Base-by-base conservation (phyloP, 2,329 filamentous ascomycete genomes). In the Bipolaris cookei region DNA sequence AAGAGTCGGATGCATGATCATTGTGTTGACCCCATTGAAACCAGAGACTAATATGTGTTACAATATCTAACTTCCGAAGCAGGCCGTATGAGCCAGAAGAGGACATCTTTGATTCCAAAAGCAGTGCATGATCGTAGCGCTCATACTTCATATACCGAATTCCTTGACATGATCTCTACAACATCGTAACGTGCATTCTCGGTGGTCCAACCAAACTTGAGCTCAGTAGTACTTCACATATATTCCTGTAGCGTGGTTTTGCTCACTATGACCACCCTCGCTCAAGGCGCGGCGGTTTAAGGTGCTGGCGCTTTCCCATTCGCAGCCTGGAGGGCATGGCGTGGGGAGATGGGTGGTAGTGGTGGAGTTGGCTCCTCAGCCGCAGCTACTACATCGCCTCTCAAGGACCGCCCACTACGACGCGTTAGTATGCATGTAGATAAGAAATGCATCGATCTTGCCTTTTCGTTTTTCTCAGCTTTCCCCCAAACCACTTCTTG, bases 401-500 rank as follows among this genome's bases (percentile, higher is more conserved):
- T 64, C 8, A 75, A 44, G 51, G 73, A 67, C 43, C 63, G 72
- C 13, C 64, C 67, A 44, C 72, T 75, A 32, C 7, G 5, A 16
- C 7, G 13, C 11, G 50, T 73, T 28, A 73, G 63, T 35, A 53
- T 32, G 4, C 42, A 23, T 20, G 1, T 8, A 23, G 6, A 5
- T 18, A 46, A 5, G 21, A 2, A 7, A 3, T 1, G 28, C n/a
- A 14, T n/a, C 7, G 21, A 1, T 2, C 53, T 32, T 62, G 70
- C 71, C 72, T 75, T 54, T 66, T 72, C n/a, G 70, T 61, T 51
- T 66, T 71, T 34, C 60, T 66, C 23, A 73, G 54, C 35, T 66
- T 70, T 1, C 68, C 68, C 37, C 67, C 63, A 6, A 75, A 59
- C 73, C 73, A 75, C 6, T 70, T 73, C 55, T 73, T 76, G 47